phyloP scores from a whole-genome alignment of 2,329 filamentous ascomycete genomes.

The Exophiala calicioides region DNA sequence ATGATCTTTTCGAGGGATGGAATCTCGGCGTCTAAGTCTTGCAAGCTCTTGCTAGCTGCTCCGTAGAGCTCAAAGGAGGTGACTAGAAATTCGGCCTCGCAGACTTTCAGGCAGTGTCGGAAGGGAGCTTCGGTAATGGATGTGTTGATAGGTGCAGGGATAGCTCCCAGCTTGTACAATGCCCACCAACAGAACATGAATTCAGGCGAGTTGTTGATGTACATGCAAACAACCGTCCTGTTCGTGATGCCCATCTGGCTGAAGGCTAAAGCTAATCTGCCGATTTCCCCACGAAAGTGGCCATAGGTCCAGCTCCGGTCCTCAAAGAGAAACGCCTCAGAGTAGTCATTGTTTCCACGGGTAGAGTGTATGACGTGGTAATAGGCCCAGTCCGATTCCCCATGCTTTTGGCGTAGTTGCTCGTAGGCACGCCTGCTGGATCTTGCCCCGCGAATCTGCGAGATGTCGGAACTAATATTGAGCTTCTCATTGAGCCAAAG shows the following conservation, averaged over 20 bases:
- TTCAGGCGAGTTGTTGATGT: constrained; percentile 51
- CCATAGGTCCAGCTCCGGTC: constrained; percentile 49
- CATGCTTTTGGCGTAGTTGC: too few species aligned
- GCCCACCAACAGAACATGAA: constrained; percentile 49
- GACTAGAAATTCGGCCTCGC: constrained; percentile 54
- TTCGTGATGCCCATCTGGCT: constrained; percentile 46
- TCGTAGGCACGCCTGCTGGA: too few species aligned
- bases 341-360: constrained; percentile 47
- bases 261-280: constrained; percentile 64
- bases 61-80: constrained; percentile 27
- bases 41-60: neutral
- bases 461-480: too few species aligned
- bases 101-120: constrained; percentile 63
- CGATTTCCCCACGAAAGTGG: constrained; percentile 54
- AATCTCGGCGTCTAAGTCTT: neutral
- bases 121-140: constrained; percentile 59
- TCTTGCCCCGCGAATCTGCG: too few species aligned
- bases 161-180: constrained; percentile 47
- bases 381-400: constrained; percentile 55
- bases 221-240: constrained; percentile 47
- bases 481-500: too few species aligned
- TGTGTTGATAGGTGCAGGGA: constrained; percentile 69
- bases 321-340: constrained; percentile 51
- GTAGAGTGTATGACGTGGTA: constrained; percentile 65
- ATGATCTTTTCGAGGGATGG: neutral